Percentiles rank a stretch among this genome's conserved stretches.
These are phyloP conservation scores for Schizophyllum amplum DNA, from an alignment of 1,284 basidiomycete genomes.

Conservation along the genomic window DNA sequence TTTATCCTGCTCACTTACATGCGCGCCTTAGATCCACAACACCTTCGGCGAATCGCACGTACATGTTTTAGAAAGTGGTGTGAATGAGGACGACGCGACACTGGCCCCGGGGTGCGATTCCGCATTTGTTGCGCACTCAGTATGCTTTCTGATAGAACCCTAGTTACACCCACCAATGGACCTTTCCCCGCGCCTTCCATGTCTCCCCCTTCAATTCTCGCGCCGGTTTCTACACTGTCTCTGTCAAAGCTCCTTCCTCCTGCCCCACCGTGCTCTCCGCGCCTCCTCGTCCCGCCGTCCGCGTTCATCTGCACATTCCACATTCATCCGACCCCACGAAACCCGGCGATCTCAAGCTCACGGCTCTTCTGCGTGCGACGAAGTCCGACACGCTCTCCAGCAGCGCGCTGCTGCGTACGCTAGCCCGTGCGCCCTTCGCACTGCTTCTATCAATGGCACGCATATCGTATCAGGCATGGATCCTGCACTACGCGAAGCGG, in stretches of 20 bases:
- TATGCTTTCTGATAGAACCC: not conserved
- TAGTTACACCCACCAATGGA: constrained; percentile 60
- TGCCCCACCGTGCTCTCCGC: constrained; percentile 22
- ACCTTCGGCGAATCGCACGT: constrained; percentile 72
- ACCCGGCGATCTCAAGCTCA: constrained; percentile 40
- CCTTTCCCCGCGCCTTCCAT: constrained; percentile 65
- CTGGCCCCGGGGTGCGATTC: constrained; percentile 30
- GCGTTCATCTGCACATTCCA: constrained; percentile 35
- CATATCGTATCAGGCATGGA: constrained; percentile 61
- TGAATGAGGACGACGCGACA: constrained; percentile 30
- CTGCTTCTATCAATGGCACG: constrained; percentile 54
- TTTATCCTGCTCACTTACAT: constrained; percentile 1
- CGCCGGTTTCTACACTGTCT: constrained; percentile 55
- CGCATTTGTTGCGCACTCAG: not conserved
- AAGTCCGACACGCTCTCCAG: constrained; percentile 34
- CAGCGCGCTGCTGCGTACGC: constrained; percentile 30
- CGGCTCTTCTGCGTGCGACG: constrained; percentile 34
- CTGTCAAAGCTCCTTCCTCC: constrained; percentile 38
- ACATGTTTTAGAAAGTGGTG: constrained; percentile 42
- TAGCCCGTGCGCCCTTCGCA: constrained; percentile 44
- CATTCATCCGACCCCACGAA: constrained; percentile 10
- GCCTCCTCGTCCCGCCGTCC: constrained; percentile 31
- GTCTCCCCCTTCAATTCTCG: constrained; percentile 80
- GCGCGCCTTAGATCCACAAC: constrained; percentile 54
- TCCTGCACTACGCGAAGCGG: constrained; percentile 57